phyloP scores from a whole-genome alignment of 1,139 yeast genomes.

The Hanseniaspora sp. region DNA sequence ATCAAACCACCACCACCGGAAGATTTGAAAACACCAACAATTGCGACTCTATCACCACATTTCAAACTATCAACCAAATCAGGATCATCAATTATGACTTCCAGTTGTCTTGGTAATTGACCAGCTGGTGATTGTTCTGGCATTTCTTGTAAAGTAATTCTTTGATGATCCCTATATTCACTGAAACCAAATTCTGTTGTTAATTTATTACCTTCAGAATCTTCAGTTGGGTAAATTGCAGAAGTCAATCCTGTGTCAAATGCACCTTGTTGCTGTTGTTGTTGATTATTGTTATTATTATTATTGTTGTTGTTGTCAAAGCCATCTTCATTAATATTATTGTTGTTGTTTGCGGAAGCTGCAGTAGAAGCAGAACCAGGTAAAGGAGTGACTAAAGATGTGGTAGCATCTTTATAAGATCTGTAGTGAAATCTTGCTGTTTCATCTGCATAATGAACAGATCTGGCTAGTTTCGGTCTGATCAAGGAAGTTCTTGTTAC shows the following conservation, averaged over 20 bases:
- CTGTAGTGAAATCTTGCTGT: conserved; percentile 79
- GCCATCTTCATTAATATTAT: conserved; percentile 63
- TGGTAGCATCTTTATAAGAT: conserved; percentile 87
- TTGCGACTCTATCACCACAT: conserved; percentile 93
- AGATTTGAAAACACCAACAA: conserved; percentile 89
- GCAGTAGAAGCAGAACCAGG: conserved; percentile 36
- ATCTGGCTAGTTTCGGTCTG: conserved; percentile 80
- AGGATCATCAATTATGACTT: conserved; percentile 71
- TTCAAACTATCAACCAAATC: conserved; percentile 85
- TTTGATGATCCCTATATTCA: conserved; percentile 89
- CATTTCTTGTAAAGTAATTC: conserved; percentile 89
- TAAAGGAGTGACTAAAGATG: conserved; percentile 52
- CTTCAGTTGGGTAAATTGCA: conserved; percentile 88
- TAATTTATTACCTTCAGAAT: conserved; percentile 77
- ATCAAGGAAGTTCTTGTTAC: conserved; percentile 89
- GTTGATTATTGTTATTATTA: conserved; percentile 20
- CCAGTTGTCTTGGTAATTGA: conserved; percentile 86
- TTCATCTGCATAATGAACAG: conserved; percentile 86
- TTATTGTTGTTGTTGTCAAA: conserved; percentile 15
- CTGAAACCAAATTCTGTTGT: conserved; percentile 88
- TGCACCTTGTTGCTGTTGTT: not conserved
- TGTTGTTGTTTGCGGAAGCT: conserved; percentile 32
- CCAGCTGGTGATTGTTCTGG: conserved; percentile 99
- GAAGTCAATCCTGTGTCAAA: conserved; percentile 42
- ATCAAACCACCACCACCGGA: conserved; percentile 58